Percentiles rank a stretch among this genome's conserved stretches.
Conservation (phyloP, 164 flowering plant genomes). For the Taxillus chinensis region DNA sequence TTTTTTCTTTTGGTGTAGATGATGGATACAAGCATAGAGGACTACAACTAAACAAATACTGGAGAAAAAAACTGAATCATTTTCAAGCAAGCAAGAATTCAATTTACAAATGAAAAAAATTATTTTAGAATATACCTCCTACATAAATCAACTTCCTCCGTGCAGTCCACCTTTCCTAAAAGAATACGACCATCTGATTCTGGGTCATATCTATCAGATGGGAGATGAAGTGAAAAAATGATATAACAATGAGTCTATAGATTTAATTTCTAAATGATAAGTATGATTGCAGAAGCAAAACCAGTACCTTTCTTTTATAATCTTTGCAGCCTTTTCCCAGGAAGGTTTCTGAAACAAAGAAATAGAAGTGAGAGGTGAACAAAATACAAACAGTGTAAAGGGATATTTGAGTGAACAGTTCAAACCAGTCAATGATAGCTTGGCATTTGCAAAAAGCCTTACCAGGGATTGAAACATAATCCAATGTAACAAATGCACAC, state of each 20-base stretch:
- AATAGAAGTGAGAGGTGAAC: neutral
- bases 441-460: too few relatives aligned
- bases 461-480: too few relatives aligned
- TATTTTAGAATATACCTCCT: conserved; percentile 44
- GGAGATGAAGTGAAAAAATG: neutral
- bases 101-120: neutral
- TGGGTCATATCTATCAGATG: conserved; percentile 63
- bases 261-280: neutral
- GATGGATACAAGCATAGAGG: too few relatives aligned
- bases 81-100: too few relatives aligned
- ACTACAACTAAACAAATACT: too few relatives aligned
- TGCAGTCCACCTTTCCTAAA: conserved; percentile 88
- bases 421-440: too few relatives aligned
- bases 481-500: too few relatives aligned
- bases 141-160: conserved; percentile 66
- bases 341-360: conserved; percentile 71
- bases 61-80: too few relatives aligned
- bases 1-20: too few relatives aligned
- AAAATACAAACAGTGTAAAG: too few relatives aligned
- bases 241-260: neutral
- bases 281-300: neutral
- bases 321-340: conserved; percentile 94
- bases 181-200: conserved; percentile 88
- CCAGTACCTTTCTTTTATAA: conserved; percentile 68
- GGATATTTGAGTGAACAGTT: too few relatives aligned